Base-by-base conservation (phyloP, 139 green algal species). In the Closterium sp. region DNA sequence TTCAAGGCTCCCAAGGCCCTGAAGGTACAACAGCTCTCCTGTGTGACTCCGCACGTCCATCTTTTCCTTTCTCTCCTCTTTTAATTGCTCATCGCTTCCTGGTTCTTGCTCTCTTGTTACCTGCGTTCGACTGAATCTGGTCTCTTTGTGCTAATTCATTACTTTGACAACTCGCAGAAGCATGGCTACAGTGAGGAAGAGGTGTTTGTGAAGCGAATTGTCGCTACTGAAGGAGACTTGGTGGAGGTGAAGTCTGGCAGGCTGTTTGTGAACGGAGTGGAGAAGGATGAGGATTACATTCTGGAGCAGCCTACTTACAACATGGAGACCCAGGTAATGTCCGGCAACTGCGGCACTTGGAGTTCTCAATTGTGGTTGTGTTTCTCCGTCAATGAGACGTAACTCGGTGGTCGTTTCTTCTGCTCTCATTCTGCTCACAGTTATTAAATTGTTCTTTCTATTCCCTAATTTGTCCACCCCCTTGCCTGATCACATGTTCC, bases 181-280 rank as follows among this genome's bases (percentile, higher is more conserved):
- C 69, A 43, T 21, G 92, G 92, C 33, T 94, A 94, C 90, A 38
- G 31, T 33, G 33, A 64, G 32, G 84, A 87, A 25, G 94, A 95
- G 85, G 97, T 99, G 30, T 99, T 99, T 95, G 98, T 99, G 94
- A 99, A 99, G 95, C 95, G 98, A 2, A 94, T 99, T 1, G 97
- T 99, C 64, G 98, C 97, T 1, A 94, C 97, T 35, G 97, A 92
- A 83, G 97, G 97, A 1, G 97, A 99, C 93, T 96, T 88, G 19
- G 94, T 99, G 33, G 97, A 98, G 96, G 97, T 98, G 89, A 89
- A 96, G 21, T 89, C 96, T 69, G 97, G 97, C 9, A 94, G 35
- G 84, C 94, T 98, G 34, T 96, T 96, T 66, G 97, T 99, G 1
- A 99, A 99, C 90, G 97, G 96, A 0, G 30, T 94, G 84, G 12